These are phyloP conservation scores for Agaricus subrufescens DNA, from an alignment of 768 basidiomycete genomes.

Conservation along the genomic window DNA sequence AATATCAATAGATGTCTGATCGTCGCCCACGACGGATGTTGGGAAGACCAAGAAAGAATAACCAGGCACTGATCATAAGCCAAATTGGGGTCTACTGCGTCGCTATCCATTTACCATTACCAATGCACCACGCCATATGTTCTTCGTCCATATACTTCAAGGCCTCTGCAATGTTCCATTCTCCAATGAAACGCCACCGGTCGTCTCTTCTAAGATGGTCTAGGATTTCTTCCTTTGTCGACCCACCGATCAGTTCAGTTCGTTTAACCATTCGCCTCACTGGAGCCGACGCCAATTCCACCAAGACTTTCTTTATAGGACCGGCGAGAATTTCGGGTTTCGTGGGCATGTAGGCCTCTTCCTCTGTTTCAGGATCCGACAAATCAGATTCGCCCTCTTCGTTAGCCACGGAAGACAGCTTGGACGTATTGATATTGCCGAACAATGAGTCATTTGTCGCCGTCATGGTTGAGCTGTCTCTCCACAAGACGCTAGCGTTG, in stretches of 20 bases:
- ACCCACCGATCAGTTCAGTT: constrained; percentile 18
- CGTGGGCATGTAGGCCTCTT: constrained; percentile 66
- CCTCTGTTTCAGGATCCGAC: constrained; percentile 56
- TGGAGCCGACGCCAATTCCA: neutral
- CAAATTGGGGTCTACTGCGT: constrained; percentile 17
- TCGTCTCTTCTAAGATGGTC: constrained; percentile 48
- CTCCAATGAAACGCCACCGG: constrained; percentile 60
- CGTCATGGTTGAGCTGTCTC: constrained; percentile 23
- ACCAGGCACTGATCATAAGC: neutral
- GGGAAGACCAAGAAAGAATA: neutral
- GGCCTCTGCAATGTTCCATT: constrained; percentile 62
- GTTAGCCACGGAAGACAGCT: constrained; percentile 15
- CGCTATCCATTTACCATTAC: constrained; percentile 36
- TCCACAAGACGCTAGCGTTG: constrained; percentile 46
- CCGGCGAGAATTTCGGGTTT: constrained; percentile 45
- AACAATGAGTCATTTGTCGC: constrained; percentile 24
- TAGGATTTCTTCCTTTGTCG: constrained; percentile 42
- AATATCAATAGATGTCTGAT: no score
- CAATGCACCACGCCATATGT: constrained; percentile 31
- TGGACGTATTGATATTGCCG: constrained; percentile 16
- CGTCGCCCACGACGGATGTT: neutral
- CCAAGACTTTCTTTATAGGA: constrained; percentile 27
- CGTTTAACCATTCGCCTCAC: constrained; percentile 11
- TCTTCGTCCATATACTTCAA: constrained; percentile 40
- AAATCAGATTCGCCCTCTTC: constrained; percentile 40